Evolutionary conservation across 257 asterid species (phyloP).

Genomic region (Solanum clarkiae): DNA sequence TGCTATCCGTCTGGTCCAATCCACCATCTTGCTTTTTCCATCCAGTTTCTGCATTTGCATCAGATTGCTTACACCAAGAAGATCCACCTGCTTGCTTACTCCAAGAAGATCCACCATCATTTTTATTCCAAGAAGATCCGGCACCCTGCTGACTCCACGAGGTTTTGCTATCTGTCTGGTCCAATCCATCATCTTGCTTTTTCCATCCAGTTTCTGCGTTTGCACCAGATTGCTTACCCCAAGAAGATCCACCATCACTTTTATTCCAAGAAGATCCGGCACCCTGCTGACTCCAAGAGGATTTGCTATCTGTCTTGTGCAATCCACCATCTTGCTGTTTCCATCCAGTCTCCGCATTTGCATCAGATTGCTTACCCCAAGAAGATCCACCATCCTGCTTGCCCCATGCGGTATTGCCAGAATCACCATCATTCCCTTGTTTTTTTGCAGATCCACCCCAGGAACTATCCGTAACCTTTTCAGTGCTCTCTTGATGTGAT

Average conservation of each 20-base stretch:
- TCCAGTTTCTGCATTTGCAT: too few species aligned
- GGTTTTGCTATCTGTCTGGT: conserved; percentile 8
- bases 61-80: too few species aligned
- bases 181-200: conserved; percentile 14
- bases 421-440: conserved; percentile 5
- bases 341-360: background rate
- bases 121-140: conserved; percentile 6
- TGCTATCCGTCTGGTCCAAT: too few species aligned
- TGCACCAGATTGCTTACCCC: conserved; percentile 15
- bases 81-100: too few species aligned
- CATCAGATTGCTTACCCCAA: conserved; percentile 3
- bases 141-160: conserved; percentile 6
- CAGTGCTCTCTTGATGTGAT: conserved; percentile 15
- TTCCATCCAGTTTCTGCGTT: background rate
- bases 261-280: conserved; percentile 21
- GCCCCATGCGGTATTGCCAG: conserved; percentile 6
- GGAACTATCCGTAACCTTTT: conserved; percentile 20
- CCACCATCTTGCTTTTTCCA: too few species aligned
- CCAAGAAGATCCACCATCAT: conserved; percentile 19
- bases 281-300: conserved; percentile 12
- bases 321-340: conserved; percentile 8
- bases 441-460: conserved; percentile 10
- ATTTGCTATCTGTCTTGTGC: conserved; percentile 15
- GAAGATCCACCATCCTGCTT: conserved; percentile 21
- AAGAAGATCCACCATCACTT: conserved; percentile 12